Base-by-base conservation (phyloP, 768 basidiomycete species). In the Russula abietina region DNA sequence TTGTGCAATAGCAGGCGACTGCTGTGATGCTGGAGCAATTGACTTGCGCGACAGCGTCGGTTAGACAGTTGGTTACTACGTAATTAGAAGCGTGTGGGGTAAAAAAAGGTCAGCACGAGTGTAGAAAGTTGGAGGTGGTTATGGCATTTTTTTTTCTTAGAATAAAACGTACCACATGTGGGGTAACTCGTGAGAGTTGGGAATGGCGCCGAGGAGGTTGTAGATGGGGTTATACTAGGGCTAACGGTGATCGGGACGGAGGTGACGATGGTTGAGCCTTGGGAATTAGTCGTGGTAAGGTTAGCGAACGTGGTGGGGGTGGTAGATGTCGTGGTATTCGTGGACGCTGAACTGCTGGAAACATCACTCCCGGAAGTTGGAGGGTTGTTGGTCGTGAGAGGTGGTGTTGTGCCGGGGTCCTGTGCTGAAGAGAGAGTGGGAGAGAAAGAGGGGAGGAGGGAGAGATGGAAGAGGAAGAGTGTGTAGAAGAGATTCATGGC, bases 1-100 rank as follows among this genome's bases (percentile, higher is more conserved):
- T 76, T 24, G 68, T 51, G 61, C 83, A 83, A 68, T 77, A 84
- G 67, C 83, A 84, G 59, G 79, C 74, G 36, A 83, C 78, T 7
- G 78, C 78, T 14, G 75, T 71, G 30, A 83, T 65, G 60, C 77
- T 80, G 6, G 72, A 64, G 70, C 82, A 83, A 45, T 76, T 78
- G 0, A 75, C 75, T 3, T 67, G 62, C 2, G 75, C 69, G 8
- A 77, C 74, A 1, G 78, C 75, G 1, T 72, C 60, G 9, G 72
- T 73, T 3, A 83, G 71, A 65, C 83, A 84, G 45, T 74, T 70
- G 36, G 75, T 74, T 12, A 83, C 83, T 83, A 56, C 36, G 54
- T 16, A 24, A 26, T 38, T 30, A 28, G 49, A n/a, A 52, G 11
- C n/a, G 36, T 24, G 22, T n/a, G 16, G 14, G n/a, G 17, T 5